Evolutionary conservation across 75 land plant genomes (phyloP).

Genomic region (Sequoiadendron giganteum): DNA sequence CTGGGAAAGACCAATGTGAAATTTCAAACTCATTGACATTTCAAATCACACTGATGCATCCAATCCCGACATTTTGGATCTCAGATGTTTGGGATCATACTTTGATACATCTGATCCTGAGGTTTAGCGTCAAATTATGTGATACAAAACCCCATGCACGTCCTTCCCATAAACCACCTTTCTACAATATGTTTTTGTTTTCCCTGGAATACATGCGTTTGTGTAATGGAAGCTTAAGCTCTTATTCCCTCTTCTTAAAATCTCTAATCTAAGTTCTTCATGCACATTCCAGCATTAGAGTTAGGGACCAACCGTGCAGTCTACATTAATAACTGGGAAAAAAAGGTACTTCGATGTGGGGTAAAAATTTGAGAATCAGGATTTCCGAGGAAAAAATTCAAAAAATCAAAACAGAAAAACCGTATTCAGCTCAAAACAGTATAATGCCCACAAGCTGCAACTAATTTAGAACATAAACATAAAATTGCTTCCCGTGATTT

Average conservation of each 20-base stretch:
- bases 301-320: not conserved
- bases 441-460: not conserved
- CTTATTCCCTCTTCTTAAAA: too few relatives aligned
- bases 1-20: not conserved
- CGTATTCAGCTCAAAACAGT: not conserved
- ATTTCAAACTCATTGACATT: not conserved
- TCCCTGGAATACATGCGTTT: not conserved
- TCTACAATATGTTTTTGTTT: not conserved
- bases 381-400: not conserved
- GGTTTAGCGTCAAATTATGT: too few relatives aligned
- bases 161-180: not conserved
- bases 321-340: not conserved
- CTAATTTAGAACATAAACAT: not conserved
- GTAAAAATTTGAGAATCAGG: not conserved
- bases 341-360: not conserved
- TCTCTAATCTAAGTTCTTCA: not conserved
- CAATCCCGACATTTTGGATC: too few relatives aligned
- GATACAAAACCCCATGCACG: too few relatives aligned
- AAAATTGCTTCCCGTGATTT: not conserved
- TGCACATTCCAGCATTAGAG: too few relatives aligned
- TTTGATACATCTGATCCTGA: too few relatives aligned
- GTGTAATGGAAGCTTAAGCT: not conserved
- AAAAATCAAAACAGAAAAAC: not conserved
- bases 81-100: too few relatives aligned
- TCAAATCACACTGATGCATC: too few relatives aligned